phyloP scores from a whole-genome alignment of 768 basidiomycete genomes.

The Pleurotus ostreatus region DNA sequence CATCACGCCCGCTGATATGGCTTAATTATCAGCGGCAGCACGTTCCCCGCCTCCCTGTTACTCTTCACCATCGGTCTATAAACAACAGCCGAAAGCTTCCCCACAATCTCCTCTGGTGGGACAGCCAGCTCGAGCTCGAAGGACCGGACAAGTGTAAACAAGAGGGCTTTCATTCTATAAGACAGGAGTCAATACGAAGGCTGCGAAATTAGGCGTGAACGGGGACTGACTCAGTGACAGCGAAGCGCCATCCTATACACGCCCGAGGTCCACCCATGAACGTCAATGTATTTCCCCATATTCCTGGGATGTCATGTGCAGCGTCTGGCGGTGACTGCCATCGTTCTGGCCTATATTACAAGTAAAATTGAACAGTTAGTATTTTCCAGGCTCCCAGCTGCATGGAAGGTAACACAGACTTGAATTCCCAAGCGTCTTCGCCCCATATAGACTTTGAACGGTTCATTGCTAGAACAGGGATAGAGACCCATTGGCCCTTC shows the following conservation, averaged over 20 bases:
- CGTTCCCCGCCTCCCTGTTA: slow-evolving; percentile 32
- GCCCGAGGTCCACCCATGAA: slow-evolving; percentile 49
- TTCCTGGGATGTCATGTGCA: slow-evolving; percentile 36
- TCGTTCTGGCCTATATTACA: slow-evolving; percentile 40
- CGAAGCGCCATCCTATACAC: slow-evolving; percentile 48
- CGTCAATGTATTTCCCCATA: slow-evolving; percentile 40
- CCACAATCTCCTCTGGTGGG: slow-evolving; percentile 36
- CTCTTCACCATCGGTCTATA: slow-evolving; percentile 40
- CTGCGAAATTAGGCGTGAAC: not conserved
- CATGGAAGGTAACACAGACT: slow-evolving; percentile 25
- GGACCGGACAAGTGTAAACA: slow-evolving; percentile 48
- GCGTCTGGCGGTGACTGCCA: slow-evolving; percentile 37
- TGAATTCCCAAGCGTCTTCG: slow-evolving; percentile 45
- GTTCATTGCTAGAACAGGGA: slow-evolving; percentile 41
- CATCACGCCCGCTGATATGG: slow-evolving; percentile 13
- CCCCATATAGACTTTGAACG: slow-evolving; percentile 44
- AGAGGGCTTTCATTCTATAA: slow-evolving; percentile 33
- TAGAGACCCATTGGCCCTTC: slow-evolving; percentile 13
- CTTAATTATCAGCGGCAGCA: slow-evolving; percentile 40
- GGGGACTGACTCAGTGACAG: slow-evolving; percentile 40
- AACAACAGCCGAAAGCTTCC: slow-evolving; percentile 31
- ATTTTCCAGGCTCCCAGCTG: not conserved
- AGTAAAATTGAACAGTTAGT: too few species aligned
- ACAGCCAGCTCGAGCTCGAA: slow-evolving; percentile 56
- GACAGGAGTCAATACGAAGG: not conserved